phyloP scores from a whole-genome alignment of 208 protist genomes.

The Leishmania aethiopica region DNA sequence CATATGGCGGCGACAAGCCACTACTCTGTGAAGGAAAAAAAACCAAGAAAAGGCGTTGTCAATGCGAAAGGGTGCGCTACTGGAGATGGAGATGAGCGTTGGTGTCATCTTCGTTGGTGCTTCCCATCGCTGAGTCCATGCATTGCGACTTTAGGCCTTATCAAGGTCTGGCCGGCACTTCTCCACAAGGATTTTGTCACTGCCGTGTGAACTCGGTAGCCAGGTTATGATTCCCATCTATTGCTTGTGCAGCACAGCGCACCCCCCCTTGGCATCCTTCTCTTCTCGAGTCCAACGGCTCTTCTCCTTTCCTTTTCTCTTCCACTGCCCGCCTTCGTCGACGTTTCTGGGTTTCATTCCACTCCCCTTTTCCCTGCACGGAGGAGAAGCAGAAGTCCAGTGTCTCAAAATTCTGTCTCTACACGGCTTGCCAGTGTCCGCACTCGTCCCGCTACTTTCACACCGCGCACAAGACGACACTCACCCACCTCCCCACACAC shows the following conservation, averaged over 20 bases:
- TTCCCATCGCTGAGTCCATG: not conserved
- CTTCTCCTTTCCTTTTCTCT: not conserved
- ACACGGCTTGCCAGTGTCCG: not conserved
- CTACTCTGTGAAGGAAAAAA: not conserved
- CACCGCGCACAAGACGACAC: not conserved
- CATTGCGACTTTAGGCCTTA: not conserved
- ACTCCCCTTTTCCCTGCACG: not conserved
- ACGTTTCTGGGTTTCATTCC: not conserved
- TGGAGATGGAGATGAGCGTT: not conserved
- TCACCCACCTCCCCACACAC: not conserved
- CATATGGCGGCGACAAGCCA: not conserved
- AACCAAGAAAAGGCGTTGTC: not conserved
- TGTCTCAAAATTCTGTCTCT: not conserved
- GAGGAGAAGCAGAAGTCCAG: too few species aligned
- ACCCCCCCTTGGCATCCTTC: not conserved
- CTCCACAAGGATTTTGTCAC: not conserved
- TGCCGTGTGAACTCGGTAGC: not conserved
- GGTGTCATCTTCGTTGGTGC: not conserved
- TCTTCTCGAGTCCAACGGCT: not conserved
- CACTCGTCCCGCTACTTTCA: not conserved
- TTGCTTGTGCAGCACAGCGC: not conserved
- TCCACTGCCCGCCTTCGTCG: not conserved
- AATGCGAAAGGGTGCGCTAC: not conserved
- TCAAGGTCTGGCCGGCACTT: not conserved
- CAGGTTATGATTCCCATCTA: not conserved